Percentiles rank a stretch among this genome's conserved stretches.
phyloP scores from a whole-genome alignment of 2,329 filamentous ascomycete species.

The Fusarium hainanense region DNA sequence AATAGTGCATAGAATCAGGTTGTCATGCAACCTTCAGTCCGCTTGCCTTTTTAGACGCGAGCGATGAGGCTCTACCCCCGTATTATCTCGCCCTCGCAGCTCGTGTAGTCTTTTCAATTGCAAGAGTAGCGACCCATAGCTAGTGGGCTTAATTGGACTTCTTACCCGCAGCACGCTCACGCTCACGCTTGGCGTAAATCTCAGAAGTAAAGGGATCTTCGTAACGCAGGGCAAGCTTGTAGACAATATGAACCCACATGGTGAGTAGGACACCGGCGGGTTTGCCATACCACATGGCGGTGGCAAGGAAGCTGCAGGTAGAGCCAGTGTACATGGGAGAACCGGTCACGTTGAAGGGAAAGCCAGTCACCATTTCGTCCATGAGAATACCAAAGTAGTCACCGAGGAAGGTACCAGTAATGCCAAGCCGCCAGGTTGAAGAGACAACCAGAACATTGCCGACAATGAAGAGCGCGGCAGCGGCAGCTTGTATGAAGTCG shows the following conservation, averaged over 20 bases:
- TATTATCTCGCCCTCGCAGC: not conserved
- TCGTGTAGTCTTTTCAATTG: slow-evolving; percentile 19
- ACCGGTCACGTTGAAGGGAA: slow-evolving; percentile 92
- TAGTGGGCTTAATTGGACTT: slow-evolving; percentile 59
- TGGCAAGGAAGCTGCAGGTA: slow-evolving; percentile 91
- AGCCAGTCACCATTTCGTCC: slow-evolving; percentile 93
- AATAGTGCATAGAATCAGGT: slow-evolving; percentile 19
- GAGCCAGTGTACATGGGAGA: slow-evolving; percentile 98
- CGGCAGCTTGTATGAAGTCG: slow-evolving; percentile 68
- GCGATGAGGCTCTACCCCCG: not conserved
- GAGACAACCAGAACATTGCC: slow-evolving; percentile 89
- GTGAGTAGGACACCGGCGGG: slow-evolving; percentile 86
- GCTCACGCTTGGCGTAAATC: slow-evolving; percentile 90
- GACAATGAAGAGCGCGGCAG: slow-evolving; percentile 74
- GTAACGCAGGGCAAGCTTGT: slow-evolving; percentile 82
- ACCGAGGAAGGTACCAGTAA: slow-evolving; percentile 95
- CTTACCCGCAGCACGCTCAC: slow-evolving; percentile 64
- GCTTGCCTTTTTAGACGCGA: not conserved
- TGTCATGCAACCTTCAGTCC: not conserved
- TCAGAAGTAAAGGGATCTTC: slow-evolving; percentile 95
- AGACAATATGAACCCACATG: slow-evolving; percentile 78
- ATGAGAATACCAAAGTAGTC: slow-evolving; percentile 99
- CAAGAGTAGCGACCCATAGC: slow-evolving; percentile 2
- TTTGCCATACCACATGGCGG: slow-evolving; percentile 85
- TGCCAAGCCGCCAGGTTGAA: slow-evolving; percentile 90